A percentile compares a stretch with the other conserved stretches of the same genome.
Evolutionary conservation across 805 yeast genomes (phyloP).

Genomic region (Pichia exigua): DNA sequence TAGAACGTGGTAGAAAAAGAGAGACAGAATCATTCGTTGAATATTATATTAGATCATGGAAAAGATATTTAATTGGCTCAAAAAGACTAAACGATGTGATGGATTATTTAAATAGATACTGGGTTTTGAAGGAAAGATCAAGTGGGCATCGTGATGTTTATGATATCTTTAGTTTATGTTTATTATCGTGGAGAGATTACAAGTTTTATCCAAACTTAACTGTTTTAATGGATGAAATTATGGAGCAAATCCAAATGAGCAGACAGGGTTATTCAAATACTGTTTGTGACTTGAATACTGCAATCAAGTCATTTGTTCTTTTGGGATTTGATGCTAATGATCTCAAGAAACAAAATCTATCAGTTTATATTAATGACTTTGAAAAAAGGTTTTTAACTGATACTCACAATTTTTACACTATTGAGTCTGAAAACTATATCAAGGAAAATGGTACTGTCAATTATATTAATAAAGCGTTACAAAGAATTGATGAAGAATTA

Average conservation of each 20-base stretch:
- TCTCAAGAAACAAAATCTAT: constrained; percentile 73
- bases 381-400: constrained; percentile 69
- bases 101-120: constrained; percentile 91
- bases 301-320: constrained; percentile 79
- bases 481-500: constrained; percentile 76
- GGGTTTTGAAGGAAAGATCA: constrained; percentile 94
- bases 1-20: constrained; percentile 40
- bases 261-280: constrained; percentile 72
- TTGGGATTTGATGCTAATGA: constrained; percentile 90
- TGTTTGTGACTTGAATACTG: constrained; percentile 55
- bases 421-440: constrained; percentile 62
- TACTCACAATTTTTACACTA: constrained; percentile 56
- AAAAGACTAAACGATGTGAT: constrained; percentile 86
- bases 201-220: constrained; percentile 65
- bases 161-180: constrained; percentile 84
- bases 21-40: constrained; percentile 64
- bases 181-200: constrained; percentile 79
- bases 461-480: constrained; percentile 80
- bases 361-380: constrained; percentile 73
- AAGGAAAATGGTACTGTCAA: constrained; percentile 77
- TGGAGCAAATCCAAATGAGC: constrained; percentile 68
- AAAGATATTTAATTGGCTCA: constrained; percentile 84
- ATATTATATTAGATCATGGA: constrained; percentile 84
- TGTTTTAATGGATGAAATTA: constrained; percentile 57
- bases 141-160: constrained; percentile 86